Conservation (phyloP, 805 yeast species). For the Nakazawaea anatomiae region DNA sequence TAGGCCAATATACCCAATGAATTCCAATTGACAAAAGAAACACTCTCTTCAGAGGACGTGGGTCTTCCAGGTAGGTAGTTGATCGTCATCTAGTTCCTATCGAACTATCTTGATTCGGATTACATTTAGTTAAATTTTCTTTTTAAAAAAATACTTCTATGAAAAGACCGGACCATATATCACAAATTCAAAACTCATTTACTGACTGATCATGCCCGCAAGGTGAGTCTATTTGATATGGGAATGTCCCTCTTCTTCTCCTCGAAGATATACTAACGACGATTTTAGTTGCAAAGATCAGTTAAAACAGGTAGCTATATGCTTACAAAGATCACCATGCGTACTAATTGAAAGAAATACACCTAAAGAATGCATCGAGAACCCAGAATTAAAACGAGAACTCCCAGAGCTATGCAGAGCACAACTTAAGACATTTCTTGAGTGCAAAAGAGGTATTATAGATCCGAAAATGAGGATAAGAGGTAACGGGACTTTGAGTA, state of each 20-base stretch:
- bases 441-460: constrained; percentile 85
- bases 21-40: constrained; percentile 62
- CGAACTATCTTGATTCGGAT: not conserved
- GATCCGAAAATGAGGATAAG: constrained; percentile 88
- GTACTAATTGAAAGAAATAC: constrained; percentile 85
- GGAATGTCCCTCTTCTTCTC: too few relatives aligned
- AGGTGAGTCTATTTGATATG: constrained; percentile 26
- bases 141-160: not conserved
- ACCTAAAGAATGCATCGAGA: constrained; percentile 80
- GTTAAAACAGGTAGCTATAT: constrained; percentile 89
- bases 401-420: constrained; percentile 87
- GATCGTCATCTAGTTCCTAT: constrained; percentile 40
- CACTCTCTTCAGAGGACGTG: constrained; percentile 47
- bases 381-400: constrained; percentile 70
- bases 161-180: too few relatives aligned
- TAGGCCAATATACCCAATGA: constrained; percentile 60
- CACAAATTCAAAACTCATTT: not conserved
- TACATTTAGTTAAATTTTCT: not conserved
- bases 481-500: constrained; percentile 90
- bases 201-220: constrained; percentile 40
- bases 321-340: constrained; percentile 94
- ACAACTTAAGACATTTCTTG: constrained; percentile 78
- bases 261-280: not conserved
- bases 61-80: constrained; percentile 86
- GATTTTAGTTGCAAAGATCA: constrained; percentile 80